Percentiles rank a stretch among this genome's conserved stretches.
Conservation (phyloP, 2,329 filamentous ascomycete species). For the Zasmidium citrigriseum region DNA sequence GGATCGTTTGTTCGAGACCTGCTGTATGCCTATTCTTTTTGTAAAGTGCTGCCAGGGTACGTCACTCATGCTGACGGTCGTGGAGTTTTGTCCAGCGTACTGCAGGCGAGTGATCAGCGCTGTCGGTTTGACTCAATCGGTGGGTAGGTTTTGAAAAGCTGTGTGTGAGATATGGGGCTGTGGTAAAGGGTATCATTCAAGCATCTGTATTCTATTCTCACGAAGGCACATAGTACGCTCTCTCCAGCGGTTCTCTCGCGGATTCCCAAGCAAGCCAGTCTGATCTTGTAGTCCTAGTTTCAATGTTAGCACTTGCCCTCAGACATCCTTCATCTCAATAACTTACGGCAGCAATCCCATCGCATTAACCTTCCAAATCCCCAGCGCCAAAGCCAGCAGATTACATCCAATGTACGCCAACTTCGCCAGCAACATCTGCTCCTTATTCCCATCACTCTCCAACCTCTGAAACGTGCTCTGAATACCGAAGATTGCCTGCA, state of each 20-base stretch:
- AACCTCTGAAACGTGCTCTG: conserved; percentile 89
- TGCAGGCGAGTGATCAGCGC: too few species aligned
- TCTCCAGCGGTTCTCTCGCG: conserved; percentile 68
- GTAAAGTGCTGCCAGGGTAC: too few species aligned
- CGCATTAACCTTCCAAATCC: conserved; percentile 93
- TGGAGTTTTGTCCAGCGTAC: too few species aligned
- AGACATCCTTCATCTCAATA: background rate
- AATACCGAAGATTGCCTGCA: conserved; percentile 79
- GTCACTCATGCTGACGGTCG: too few species aligned
- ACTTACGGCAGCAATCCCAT: conserved; percentile 93
- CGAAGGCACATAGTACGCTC: conserved; percentile 46
- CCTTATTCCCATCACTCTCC: conserved; percentile 76
- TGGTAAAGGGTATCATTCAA: background rate
- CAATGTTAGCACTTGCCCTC: conserved; percentile 25
- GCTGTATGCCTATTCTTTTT: too few species aligned
- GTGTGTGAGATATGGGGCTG: too few species aligned
- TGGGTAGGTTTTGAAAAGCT: too few species aligned
- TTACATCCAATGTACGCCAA: conserved; percentile 86
- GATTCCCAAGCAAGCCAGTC: conserved; percentile 98
- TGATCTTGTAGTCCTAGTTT: conserved; percentile 78
- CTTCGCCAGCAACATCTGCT: conserved; percentile 79
- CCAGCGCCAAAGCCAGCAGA: conserved; percentile 76
- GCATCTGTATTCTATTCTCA: conserved; percentile 3
- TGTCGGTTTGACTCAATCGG: too few species aligned
- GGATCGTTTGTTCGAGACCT: background rate